Conservation (phyloP, 768 basidiomycete genomes). For the Termitomyces sp. region DNA sequence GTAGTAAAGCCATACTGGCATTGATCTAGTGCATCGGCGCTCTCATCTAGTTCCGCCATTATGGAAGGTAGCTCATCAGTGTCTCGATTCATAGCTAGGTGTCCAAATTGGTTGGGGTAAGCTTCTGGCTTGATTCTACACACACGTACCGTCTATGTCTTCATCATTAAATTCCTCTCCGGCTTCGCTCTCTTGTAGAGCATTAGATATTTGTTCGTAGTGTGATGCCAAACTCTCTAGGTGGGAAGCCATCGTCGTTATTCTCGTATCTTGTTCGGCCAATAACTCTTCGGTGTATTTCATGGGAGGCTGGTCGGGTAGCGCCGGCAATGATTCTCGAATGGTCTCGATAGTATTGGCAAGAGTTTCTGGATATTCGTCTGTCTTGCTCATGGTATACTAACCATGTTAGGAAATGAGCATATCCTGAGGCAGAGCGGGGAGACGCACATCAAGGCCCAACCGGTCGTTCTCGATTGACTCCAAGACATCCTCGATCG, state of each 20-base stretch:
- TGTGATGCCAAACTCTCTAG: slow-evolving; percentile 69
- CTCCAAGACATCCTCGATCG: slow-evolving; percentile 72
- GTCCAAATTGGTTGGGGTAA: neutral
- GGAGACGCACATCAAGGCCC: slow-evolving; percentile 53
- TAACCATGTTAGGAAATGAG: slow-evolving; percentile 18
- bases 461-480: slow-evolving; percentile 65
- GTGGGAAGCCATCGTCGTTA: slow-evolving; percentile 64
- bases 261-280: slow-evolving; percentile 49
- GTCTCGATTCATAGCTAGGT: slow-evolving; percentile 72
- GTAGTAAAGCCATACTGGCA: slow-evolving; percentile 42
- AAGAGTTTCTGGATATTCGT: slow-evolving; percentile 64
- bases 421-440: neutral
- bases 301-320: slow-evolving; percentile 8
- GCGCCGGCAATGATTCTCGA: slow-evolving; percentile 41
- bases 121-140: neutral
- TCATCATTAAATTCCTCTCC: slow-evolving; percentile 63
- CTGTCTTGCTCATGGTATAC: slow-evolving; percentile 58
- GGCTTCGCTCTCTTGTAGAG: slow-evolving; percentile 61
- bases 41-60: slow-evolving; percentile 64
- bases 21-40: slow-evolving; percentile 42
- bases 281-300: slow-evolving; percentile 40
- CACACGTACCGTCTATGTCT: slow-evolving; percentile 52
- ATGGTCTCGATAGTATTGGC: slow-evolving; percentile 50
- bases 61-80: slow-evolving; percentile 73
- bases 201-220: slow-evolving; percentile 71